Evolutionary conservation across 257 asterid genomes (phyloP).

Genomic region (Cordia subcordata): DNA sequence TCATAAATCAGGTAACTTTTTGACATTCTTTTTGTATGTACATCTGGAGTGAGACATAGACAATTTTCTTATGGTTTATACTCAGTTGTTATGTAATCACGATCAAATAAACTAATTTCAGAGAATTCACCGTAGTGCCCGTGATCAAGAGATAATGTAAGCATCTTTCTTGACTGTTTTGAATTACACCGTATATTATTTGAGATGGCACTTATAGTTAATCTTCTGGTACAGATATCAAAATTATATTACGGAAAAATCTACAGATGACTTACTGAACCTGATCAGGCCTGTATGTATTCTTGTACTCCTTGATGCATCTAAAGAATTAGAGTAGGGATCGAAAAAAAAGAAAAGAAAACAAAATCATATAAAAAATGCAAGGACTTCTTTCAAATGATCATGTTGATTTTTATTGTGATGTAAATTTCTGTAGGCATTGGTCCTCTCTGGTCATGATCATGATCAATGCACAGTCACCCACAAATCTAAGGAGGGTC

Average conservation of each 20-base stretch:
- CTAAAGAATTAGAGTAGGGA: not conserved
- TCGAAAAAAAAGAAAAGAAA: too few species aligned
- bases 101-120: too few species aligned
- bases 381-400: not conserved
- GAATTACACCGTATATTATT: conserved; percentile 8
- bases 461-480: conserved; percentile 89
- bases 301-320: conserved; percentile 19
- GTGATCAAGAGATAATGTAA: conserved; percentile 58
- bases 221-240: conserved; percentile 62
- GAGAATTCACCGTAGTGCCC: conserved; percentile 53
- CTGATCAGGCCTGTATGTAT: conserved; percentile 68
- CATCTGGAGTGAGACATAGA: not conserved
- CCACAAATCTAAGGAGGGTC: conserved; percentile 51
- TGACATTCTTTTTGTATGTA: not conserved
- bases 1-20: conserved; percentile 72
- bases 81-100: conserved; percentile 8
- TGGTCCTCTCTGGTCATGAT: conserved; percentile 91
- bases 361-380: too few species aligned
- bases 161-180: conserved; percentile 24
- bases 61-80: not conserved
- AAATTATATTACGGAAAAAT: conserved; percentile 60
- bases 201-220: conserved; percentile 13
- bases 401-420: not conserved
- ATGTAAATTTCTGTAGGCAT: conserved; percentile 41
- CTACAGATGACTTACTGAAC: conserved; percentile 54